Evolutionary conservation across 805 yeast genomes (phyloP), one percentile per base, ranked within the genome.

Genomic region (Kuraishia borneana): DNA sequence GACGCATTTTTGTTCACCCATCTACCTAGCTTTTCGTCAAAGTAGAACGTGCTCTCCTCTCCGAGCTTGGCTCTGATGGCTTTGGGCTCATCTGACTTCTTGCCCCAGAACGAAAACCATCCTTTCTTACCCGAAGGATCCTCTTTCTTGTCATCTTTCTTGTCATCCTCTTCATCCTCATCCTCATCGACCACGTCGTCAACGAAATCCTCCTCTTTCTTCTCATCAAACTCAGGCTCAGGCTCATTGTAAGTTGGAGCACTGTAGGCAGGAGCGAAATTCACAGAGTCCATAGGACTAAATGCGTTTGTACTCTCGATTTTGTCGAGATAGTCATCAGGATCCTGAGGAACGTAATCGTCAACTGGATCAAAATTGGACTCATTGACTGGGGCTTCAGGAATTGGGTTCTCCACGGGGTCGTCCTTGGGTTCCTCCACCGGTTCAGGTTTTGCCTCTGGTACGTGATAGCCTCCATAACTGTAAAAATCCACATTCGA

Each of bases 51-150:
- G 49, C 67, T 80, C 39, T 75, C 69, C 37, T 81, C 83, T 9
- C 97, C 98, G 35, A 92, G 59, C 44, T 92, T 85, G 25, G 96
- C 97, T 42, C 74, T 72, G 40, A 77, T 68, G 0, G 87, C 82
- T 48, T 83, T 83, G 26, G 83, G 84, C 34, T 73, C 83, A 31
- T 72, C 77, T 20, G 72, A 69, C 30, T 66, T 67, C 32, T 57
- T 55, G 36, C 70, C 63, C 39, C 81, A 56, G 83, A 94, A 82
- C 6, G 79, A 66, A 39, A 72, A 58, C 78, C 79, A 68, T 13
- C 70, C 43, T 36, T 21, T 36, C 31, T 34, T 37, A 30, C 38
- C 36, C 39, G 13, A 39, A 13, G 22, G 42, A 39, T 45, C 45
- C 20, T 41, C 44, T 29, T 45, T 45, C 33, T 52, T 44, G 26